Evolutionary conservation across 2,329 filamentous ascomycete genomes (phyloP), one percentile per base, ranked within the genome.

Genomic region (Epichloe sibirici): DNA sequence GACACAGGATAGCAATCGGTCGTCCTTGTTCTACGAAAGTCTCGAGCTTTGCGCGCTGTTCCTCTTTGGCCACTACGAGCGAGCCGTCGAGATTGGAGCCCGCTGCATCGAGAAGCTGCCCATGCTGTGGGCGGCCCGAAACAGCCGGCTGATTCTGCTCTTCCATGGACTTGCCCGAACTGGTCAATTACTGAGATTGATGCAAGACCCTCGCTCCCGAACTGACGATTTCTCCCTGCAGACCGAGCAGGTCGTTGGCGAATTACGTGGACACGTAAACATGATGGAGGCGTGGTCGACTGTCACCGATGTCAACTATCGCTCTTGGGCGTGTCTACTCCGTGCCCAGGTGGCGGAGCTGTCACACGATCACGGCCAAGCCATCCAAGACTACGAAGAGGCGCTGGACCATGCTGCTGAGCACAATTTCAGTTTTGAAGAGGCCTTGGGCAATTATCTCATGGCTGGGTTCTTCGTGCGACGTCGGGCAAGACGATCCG

Each of bases 391-490:
- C 45, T 90, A 88, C 60, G 87, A 91, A 63, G 74, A 79, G 56
- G 81, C 83, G 6, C 68, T 90, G 53, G 85, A 90, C 59, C 86
- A 90, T 60, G 79, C 83, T 12, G 75, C 85, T 21, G 74, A 85
- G 52, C 76, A 88, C 58, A 74, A 75, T 44, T 85, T 86, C 56
- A 62, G 77, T 2, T 77, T 89, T 48, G 86, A 90, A 55, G 85
- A 90, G 64, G 86, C 83, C 0, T 72, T 89, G 2, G 79, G 81
- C 15, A 85, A 86, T 61, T 86, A 88, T 62, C 71, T 90, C 34
- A 85, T 90, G 70, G 85, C 82, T 2, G 84, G 84, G 9, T 83
- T 82, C 62, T 80, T 89, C 56, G 72, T 87, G 51, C 74, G 86
- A 13, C 74, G 77, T 56, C 77, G 78, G 12, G 82, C 85, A 3